Evolutionary conservation across 1,284 basidiomycete species (phyloP), one percentile per base, ranked within the genome.

Genomic region (Tilletia caries): DNA sequence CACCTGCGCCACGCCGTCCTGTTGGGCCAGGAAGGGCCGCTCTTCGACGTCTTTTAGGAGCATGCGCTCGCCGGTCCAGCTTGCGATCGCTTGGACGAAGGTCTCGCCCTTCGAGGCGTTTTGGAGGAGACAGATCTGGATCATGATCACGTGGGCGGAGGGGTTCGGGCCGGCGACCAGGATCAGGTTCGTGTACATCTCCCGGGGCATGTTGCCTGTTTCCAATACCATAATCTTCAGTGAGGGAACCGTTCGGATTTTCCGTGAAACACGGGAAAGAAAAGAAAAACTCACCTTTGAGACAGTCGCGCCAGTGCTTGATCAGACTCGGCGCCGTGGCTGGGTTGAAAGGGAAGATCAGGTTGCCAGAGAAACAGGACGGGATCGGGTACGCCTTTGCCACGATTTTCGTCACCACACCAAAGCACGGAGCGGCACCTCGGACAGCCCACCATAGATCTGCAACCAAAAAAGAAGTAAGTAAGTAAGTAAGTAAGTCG

Each of bases 261-360:
- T n/a, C 18, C 41, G n/a, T 44, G 41, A 8, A 44, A 44, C 41
- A 44, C 41, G 41, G 18, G 41, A 8, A 44, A n/a, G n/a, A 27
- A 1, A 58, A 13, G 8, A 27, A 3, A 91, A 90, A 50, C 54
- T 25, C 48, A 43, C 89, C 89, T 79, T 95, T 95, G 84, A 95
- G 88, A 79, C 92, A 94, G 83, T 95, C 93, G 33, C 93, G 89
- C 86, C 93, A 93, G 83, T 95, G 93, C 74, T 90, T 91, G 81
- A 95, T 89, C 43, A 95, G 87, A 6, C 91, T 92, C 8, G 91
- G 89, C 0, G 93, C 91, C 0, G 92, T 95, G 8, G 89, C 87
- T 60, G 88, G 88, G 80, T 92, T 90, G 85, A 94, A 93, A 32
- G 91, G 90, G 83, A 92, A 95, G 76, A 95, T 90, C 66, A 95